These are phyloP conservation scores for Candida incommunis DNA, from an alignment of 805 yeast genomes.

Conservation along the genomic window DNA sequence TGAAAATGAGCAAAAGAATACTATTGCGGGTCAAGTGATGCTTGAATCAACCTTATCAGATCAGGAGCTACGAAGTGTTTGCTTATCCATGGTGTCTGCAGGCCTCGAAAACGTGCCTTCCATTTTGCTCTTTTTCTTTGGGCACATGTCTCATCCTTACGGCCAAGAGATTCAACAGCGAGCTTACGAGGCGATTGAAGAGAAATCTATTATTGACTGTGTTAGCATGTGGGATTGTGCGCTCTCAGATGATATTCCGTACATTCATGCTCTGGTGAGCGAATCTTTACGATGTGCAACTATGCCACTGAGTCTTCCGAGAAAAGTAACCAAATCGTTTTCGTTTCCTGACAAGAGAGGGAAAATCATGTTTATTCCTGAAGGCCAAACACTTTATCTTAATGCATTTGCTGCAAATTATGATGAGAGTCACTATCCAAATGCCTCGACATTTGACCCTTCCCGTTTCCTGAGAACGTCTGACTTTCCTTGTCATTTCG, in stretches of 20 bases:
- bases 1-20: slow-evolving; percentile 10
- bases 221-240: slow-evolving; percentile 3
- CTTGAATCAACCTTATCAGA: slow-evolving; percentile 9
- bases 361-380: slow-evolving; percentile 13
- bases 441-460: slow-evolving; percentile 19
- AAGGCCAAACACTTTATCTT: slow-evolving; percentile 42
- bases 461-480: slow-evolving; percentile 15
- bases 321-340: slow-evolving; percentile 38
- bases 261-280: slow-evolving; percentile 37
- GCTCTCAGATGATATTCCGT: slow-evolving; percentile 25
- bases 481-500: slow-evolving; percentile 30
- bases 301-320: slow-evolving; percentile 49
- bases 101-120: slow-evolving; percentile 57
- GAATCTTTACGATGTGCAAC: slow-evolving; percentile 47
- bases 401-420: slow-evolving; percentile 57
- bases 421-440: slow-evolving; percentile 25
- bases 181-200: slow-evolving; percentile 29
- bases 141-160: slow-evolving; percentile 32
- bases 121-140: slow-evolving; percentile 41
- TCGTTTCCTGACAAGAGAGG: slow-evolving; percentile 21
- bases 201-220: slow-evolving; percentile 11
- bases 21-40: slow-evolving; percentile 15
- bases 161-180: slow-evolving; percentile 24
- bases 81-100: slow-evolving; percentile 60
- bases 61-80: slow-evolving; percentile 37